phyloP scores from a whole-genome alignment of 495 filamentous ascomycete genomes.

The Xylaria scruposa region DNA sequence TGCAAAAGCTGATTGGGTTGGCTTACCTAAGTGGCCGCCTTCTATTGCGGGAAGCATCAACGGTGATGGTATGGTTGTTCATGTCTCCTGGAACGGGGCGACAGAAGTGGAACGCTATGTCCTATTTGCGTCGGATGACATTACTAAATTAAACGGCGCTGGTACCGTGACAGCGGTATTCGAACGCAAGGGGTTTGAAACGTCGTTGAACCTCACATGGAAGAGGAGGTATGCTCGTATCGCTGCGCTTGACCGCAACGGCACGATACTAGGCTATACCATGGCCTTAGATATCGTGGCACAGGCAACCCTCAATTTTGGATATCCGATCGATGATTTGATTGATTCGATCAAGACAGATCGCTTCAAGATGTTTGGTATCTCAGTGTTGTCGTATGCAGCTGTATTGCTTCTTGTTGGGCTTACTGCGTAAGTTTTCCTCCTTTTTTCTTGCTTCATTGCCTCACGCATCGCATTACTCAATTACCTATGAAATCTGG shows the following conservation, averaged over 20 bases:
- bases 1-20: conserved; percentile 1
- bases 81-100: conserved; percentile 8
- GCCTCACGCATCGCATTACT: not conserved
- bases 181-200: conserved; percentile 9
- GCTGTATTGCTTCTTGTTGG: conserved; percentile 1
- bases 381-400: conserved; percentile 2
- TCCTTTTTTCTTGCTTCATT: not conserved
- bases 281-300: not conserved
- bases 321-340: conserved; percentile 15
- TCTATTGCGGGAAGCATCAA: not conserved
- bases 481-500: not conserved
- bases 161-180: not conserved
- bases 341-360: not conserved
- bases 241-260: conserved; percentile 5
- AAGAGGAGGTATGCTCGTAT: not conserved
- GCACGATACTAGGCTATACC: conserved; percentile 19
- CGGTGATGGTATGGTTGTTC: not conserved
- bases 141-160: not conserved
- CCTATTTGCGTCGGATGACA: not conserved
- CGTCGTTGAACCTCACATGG: not conserved
- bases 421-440: not conserved
- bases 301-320: not conserved
- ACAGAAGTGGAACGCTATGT: conserved; percentile 7
- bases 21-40: conserved; percentile 11
- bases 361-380: not conserved